Percentiles rank a stretch among this genome's conserved stretches.
phyloP scores from a whole-genome alignment of 2,329 filamentous ascomycete genomes.

The Scortechinia acanthostroma region DNA sequence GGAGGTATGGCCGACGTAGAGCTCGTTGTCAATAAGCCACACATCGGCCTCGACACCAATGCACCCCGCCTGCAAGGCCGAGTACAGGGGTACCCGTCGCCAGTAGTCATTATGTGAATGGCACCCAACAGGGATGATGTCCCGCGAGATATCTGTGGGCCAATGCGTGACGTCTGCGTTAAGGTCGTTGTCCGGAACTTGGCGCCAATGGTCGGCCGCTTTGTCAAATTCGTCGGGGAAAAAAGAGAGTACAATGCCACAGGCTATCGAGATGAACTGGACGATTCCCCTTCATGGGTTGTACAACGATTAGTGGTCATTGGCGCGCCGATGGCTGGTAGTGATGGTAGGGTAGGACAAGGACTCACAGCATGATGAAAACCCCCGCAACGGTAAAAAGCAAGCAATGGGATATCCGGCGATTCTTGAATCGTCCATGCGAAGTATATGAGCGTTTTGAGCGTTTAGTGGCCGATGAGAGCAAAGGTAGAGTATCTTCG shows the following conservation, averaged over 20 bases:
- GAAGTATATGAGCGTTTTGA: background rate
- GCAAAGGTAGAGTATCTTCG: background rate
- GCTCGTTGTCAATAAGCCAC: conserved; percentile 47
- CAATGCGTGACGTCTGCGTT: background rate
- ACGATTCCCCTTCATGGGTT: background rate
- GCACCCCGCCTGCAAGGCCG: conserved; percentile 50
- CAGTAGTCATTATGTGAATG: conserved; percentile 71
- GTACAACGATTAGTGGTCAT: too few species aligned
- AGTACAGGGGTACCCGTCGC: conserved; percentile 53
- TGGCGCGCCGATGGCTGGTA: too few species aligned
- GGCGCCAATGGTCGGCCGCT: background rate
- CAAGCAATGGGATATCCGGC: background rate
- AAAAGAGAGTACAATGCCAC: background rate
- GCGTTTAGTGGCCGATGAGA: background rate
- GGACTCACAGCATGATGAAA: conserved; percentile 2
- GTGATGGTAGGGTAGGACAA: background rate
- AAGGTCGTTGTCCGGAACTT: background rate
- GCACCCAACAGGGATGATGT: conserved; percentile 43
- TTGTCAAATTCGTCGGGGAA: conserved; percentile 1
- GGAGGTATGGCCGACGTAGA: conserved; percentile 58
- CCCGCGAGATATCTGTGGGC: conserved; percentile 20
- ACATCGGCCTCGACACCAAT: conserved; percentile 65
- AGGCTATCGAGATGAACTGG: background rate
- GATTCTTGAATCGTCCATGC: background rate
- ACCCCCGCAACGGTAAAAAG: background rate